Base-by-base conservation (phyloP, 1,284 basidiomycete genomes). In the Amylostereum areolatum region DNA sequence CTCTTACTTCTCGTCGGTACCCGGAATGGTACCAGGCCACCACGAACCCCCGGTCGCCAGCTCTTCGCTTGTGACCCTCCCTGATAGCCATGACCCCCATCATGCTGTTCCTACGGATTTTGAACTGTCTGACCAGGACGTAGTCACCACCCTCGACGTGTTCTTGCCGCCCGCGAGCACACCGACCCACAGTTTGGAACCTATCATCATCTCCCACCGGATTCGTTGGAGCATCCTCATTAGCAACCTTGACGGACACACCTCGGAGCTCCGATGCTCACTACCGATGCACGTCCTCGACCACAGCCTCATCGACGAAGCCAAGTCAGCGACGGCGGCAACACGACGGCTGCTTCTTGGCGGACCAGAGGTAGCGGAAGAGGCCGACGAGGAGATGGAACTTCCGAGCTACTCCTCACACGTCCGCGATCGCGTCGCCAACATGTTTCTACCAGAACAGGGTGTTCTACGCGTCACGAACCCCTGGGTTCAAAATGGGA, bases 211-310 rank as follows among this genome's bases (percentile, higher is more conserved):
- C 27, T 75, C 72, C 5, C 90, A 96, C 67, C 83, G 85, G 40
- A 70, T 89, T 37, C 78, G 84, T 32, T 89, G 85, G 85, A 79
- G 66, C 31, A 85, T 89, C 52, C 71, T 89, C 46, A 85, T 95
- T 61, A 75, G 77, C 53, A 96, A 95, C 61, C 73, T 75, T n/a
- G 92, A 94, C 63, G 90, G 90, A 0, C 92, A 94, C 62, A 85
- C 84, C 1, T 94, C 91, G 2, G 92, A 96, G 67, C 74, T 97
- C 24, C 83, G 93, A 6, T 97, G 93, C 64, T 93, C 92, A 0
- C 75, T 97, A 1, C 94, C 93, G 0, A 70, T 97, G 34, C 81
- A 89, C 58, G 75, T 97, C 37, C 83, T 97, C 27, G 85, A 93
- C 55, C 61, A 77, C 52, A 71, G 78, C 7, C 70, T 94, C 1